Evolutionary conservation across 306 rosid genomes (phyloP), one percentile per base, ranked within the genome.

Genomic region (Betula pendula): DNA sequence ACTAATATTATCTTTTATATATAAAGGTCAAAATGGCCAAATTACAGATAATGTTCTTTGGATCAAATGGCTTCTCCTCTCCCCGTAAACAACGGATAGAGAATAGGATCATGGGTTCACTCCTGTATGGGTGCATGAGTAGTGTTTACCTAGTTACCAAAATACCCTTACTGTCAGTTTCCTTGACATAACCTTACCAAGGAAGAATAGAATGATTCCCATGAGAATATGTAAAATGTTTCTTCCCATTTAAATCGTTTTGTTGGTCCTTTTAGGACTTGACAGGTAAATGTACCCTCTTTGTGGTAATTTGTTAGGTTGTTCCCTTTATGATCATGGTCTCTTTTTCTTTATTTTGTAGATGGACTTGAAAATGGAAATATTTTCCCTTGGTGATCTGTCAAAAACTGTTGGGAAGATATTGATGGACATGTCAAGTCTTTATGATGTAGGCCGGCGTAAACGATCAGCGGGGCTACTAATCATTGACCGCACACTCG

Each of bases 331-430:
- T 85, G 87, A 80, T 73, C 70, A 51, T 59, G 71, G 65, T n/a
- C 51, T 72, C 25, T 73, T 74, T 78, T 84, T 73, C 77, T 84
- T 75, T 71, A 83, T 86, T 75, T 66, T 84, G 83, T 80, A 94
- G 98, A 90, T 94, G 98, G 98, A 94, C 92, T 84, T 94, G 91
- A 94, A 92, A 84, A 73, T 90, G 93, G 98, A 94, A 83, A 90
- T 94, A 76, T 94, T 90, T 87, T 94, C 98, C 75, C 86, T 94
- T 59, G 98, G 97, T 56, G 98, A 92, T 88, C 82, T 88, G 69
- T 89, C 98, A 76, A 94, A 89, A 90, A 81, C 82, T 47, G 89
- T 94, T 70, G 97, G 98, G 56, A 92, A 90, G 84, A 65, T 92
- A 79, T 55, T 92, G 91, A 92, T 93, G 11, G 95, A 88, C 87